These are phyloP conservation scores for Paramyrothecium sp. DNA, from an alignment of 2,329 filamentous ascomycete species.

Conservation along the genomic window DNA sequence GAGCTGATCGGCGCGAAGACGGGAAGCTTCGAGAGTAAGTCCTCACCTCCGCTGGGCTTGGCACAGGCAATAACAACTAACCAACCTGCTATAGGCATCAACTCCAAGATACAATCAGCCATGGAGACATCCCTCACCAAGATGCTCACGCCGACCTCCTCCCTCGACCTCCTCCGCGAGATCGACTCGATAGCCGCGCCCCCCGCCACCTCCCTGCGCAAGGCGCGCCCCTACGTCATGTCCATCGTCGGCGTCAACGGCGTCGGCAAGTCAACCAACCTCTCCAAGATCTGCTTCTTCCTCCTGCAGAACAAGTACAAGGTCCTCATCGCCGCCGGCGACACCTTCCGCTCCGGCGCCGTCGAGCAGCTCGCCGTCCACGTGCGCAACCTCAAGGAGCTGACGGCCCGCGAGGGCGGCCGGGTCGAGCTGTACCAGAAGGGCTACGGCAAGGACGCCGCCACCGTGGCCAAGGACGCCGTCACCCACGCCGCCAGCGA, in stretches of 20 bases:
- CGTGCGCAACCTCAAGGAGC: conserved; percentile 87
- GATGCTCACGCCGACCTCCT: conserved; percentile 93
- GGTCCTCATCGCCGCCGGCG: conserved; percentile 89
- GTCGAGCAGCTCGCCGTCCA: conserved; percentile 97
- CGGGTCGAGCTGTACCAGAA: conserved; percentile 91
- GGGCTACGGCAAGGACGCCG: conserved; percentile 96
- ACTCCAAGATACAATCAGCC: conserved; percentile 76
- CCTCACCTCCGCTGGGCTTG: background rate
- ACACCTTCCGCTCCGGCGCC: conserved; percentile 95
- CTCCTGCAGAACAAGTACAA: conserved; percentile 95
- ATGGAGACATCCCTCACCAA: conserved; percentile 93
- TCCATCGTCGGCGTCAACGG: conserved; percentile 98
- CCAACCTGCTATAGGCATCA: conserved; percentile 53
- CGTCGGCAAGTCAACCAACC: conserved; percentile 95
- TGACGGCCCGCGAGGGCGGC: conserved; percentile 80
- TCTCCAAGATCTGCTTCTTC: conserved; percentile 98
- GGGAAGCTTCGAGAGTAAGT: conserved; percentile 75
- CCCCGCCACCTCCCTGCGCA: conserved; percentile 59
- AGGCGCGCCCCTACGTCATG: conserved; percentile 86
- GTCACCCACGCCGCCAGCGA: conserved; percentile 75
- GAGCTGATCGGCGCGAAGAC: conserved; percentile 91
- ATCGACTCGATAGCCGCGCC: conserved; percentile 78
- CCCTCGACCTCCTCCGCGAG: conserved; percentile 89
- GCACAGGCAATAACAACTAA: conserved; percentile 15
- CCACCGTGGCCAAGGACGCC: conserved; percentile 90